These are phyloP conservation scores for Verticillium tricorpus DNA, from an alignment of 2,329 filamentous ascomycete species.

Conservation along the genomic window DNA sequence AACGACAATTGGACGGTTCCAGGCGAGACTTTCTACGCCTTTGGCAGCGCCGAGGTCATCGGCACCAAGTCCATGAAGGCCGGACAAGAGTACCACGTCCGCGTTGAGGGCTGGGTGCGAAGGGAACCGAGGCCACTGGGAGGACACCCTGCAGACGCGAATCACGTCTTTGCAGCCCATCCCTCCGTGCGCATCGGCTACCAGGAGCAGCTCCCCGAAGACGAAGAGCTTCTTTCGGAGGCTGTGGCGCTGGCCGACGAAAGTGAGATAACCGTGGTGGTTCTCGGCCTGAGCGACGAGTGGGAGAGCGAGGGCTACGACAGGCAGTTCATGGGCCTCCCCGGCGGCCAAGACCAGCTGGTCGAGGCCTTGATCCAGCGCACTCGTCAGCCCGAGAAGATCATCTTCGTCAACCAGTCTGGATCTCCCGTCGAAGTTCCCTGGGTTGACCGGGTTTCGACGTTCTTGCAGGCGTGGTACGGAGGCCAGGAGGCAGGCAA, in stretches of 20 bases:
- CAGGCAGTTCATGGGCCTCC: slow-evolving; percentile 9
- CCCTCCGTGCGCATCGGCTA: slow-evolving; percentile 12
- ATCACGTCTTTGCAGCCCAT: slow-evolving; percentile 1
- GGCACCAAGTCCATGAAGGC: slow-evolving; percentile 5
- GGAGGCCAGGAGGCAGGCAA: slow-evolving; percentile 67
- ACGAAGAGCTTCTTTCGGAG: slow-evolving; percentile 3
- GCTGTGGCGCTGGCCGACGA: slow-evolving; percentile 7
- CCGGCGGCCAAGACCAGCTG: slow-evolving; percentile 7
- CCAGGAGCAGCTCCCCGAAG: slow-evolving; percentile 3
- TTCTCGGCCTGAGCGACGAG: slow-evolving; percentile 11
- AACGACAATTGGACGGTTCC: slow-evolving; percentile 39
- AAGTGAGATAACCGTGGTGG: slow-evolving; percentile 7
- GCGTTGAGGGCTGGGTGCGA: slow-evolving; percentile 9
- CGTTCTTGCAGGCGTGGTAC: slow-evolving; percentile 63
- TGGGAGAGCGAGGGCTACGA: slow-evolving; percentile 15
- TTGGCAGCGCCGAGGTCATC: slow-evolving; percentile 12
- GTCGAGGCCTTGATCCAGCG: background rate
- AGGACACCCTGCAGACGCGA: background rate
- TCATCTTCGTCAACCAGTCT: slow-evolving; percentile 14
- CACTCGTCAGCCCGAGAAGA: slow-evolving; percentile 2
- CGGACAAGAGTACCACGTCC: slow-evolving; percentile 7
- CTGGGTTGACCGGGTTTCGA: slow-evolving; percentile 41
- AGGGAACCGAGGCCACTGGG: background rate
- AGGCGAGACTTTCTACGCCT: slow-evolving; percentile 23
- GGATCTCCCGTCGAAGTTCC: slow-evolving; percentile 34